A percentile compares a stretch with the other conserved stretches of the same genome.
phyloP scores from a whole-genome alignment of 225 moss, liverwort and hornwort genomes.

The Polytrichum formosum region DNA sequence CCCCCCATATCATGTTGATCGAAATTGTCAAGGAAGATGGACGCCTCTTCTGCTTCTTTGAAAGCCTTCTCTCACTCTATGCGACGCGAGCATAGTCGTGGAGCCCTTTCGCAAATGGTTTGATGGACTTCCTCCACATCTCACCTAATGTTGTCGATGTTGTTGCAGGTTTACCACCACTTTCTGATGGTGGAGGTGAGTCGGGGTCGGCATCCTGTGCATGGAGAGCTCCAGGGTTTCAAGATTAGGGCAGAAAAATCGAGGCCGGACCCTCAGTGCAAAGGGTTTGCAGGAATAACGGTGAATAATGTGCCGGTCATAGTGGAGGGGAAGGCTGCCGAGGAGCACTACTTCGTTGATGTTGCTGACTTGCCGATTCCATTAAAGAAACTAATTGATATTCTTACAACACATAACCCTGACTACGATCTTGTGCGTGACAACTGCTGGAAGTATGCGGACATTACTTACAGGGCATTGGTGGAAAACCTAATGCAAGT shows the following conservation, averaged over 20 bases:
- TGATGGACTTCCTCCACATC: background rate
- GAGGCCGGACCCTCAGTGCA: background rate
- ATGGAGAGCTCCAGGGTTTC: background rate
- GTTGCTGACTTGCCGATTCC: background rate
- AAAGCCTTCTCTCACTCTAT: background rate
- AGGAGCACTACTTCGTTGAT: background rate
- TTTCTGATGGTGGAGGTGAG: constrained; percentile 3
- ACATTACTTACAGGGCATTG: constrained; percentile 1
- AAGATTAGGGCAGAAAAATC: constrained; percentile 6
- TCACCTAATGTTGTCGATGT: background rate
- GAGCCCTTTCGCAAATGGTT: background rate
- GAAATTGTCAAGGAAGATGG: background rate
- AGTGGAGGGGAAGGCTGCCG: background rate
- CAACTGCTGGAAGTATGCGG: constrained; percentile 3
- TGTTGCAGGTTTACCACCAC: constrained; percentile 1
- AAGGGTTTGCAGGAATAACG: background rate
- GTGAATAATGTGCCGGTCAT: background rate
- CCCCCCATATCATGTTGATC: background rate
- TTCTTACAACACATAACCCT: background rate
- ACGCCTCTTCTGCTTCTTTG: background rate
- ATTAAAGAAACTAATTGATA: background rate
- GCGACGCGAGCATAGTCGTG: background rate
- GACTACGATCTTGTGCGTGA: constrained; percentile 4
- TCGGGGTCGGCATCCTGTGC: background rate
- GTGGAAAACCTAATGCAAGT: background rate